phyloP scores from a whole-genome alignment of 805 yeast genomes.

The Candida xyloterini region DNA sequence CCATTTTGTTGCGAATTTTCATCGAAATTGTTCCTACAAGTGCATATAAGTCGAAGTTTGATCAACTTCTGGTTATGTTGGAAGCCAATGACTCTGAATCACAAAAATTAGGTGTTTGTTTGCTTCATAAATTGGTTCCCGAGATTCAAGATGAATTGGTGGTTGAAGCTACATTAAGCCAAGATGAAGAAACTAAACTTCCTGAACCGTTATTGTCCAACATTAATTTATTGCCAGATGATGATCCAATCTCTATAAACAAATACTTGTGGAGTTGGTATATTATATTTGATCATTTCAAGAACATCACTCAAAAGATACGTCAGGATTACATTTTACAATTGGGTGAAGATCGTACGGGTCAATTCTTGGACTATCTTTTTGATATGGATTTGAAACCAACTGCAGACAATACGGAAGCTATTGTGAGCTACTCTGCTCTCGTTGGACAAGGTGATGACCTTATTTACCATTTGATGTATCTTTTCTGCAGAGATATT shows the following conservation, averaged over 20 bases:
- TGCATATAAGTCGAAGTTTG: slow-evolving; percentile 33
- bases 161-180: slow-evolving; percentile 55
- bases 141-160: slow-evolving; percentile 55
- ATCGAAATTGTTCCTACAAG: slow-evolving; percentile 28
- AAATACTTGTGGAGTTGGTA: slow-evolving; percentile 68
- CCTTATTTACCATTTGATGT: slow-evolving; percentile 47
- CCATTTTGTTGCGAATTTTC: slow-evolving; percentile 27
- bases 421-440: slow-evolving; percentile 27
- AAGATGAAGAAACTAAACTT: slow-evolving; percentile 37
- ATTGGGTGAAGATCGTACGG: slow-evolving; percentile 49
- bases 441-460: slow-evolving; percentile 20
- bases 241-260: slow-evolving; percentile 35
- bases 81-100: slow-evolving; percentile 30
- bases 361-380: slow-evolving; percentile 49
- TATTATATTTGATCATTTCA: slow-evolving; percentile 58
- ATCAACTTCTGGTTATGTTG: slow-evolving; percentile 36
- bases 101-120: slow-evolving; percentile 42
- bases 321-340: slow-evolving; percentile 59
- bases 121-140: slow-evolving; percentile 41
- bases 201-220: slow-evolving; percentile 41
- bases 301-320: slow-evolving; percentile 61
- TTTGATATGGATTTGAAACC: slow-evolving; percentile 46
- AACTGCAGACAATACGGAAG: slow-evolving; percentile 22
- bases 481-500: slow-evolving; percentile 44
- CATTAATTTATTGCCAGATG: slow-evolving; percentile 37